phyloP scores from a whole-genome alignment of 768 basidiomycete species.

The Boletus insuetus region DNA sequence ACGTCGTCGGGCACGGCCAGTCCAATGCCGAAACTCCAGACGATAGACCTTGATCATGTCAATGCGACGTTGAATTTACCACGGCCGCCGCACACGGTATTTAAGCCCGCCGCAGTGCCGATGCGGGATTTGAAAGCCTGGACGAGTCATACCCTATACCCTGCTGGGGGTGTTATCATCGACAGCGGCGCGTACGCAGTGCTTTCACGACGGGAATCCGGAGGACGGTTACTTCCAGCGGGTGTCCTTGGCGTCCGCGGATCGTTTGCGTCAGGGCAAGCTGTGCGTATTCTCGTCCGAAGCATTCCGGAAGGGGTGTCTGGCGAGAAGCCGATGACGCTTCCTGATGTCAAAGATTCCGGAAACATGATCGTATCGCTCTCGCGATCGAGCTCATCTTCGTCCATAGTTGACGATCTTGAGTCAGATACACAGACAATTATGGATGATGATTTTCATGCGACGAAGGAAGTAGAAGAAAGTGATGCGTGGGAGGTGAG shows the following conservation, averaged over 20 bases:
- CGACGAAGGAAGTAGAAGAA: conserved; percentile 34
- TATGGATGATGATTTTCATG: conserved; percentile 33
- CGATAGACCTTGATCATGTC: conserved; percentile 25
- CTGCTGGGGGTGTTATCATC: conserved; percentile 85
- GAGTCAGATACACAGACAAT: conserved; percentile 21
- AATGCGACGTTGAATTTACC: conserved; percentile 20
- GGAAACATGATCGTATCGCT: conserved; percentile 33
- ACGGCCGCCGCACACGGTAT: conserved; percentile 86
- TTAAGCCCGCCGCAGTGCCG: conserved; percentile 69
- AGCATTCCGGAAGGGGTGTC: conserved; percentile 28
- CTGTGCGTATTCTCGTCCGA: conserved; percentile 76
- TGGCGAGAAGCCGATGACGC: conserved; percentile 28
- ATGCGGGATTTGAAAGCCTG: conserved; percentile 89
- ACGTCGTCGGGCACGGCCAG: conserved; percentile 34
- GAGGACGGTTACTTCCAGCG: conserved; percentile 87
- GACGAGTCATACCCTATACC: conserved; percentile 93
- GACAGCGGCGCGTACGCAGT: conserved; percentile 88
- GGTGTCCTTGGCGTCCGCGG: conserved; percentile 88
- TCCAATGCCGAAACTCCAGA: conserved; percentile 23
- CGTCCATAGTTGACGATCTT: conserved; percentile 29
- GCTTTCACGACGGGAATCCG: conserved; percentile 80
- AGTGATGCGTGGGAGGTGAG: conserved; percentile 65
- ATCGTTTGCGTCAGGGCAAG: conserved; percentile 91
- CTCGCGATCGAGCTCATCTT: conserved; percentile 38
- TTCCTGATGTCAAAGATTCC: conserved; percentile 17